Conservation (phyloP, 768 basidiomycete genomes). For the Candolleomyces eurysporus region DNA sequence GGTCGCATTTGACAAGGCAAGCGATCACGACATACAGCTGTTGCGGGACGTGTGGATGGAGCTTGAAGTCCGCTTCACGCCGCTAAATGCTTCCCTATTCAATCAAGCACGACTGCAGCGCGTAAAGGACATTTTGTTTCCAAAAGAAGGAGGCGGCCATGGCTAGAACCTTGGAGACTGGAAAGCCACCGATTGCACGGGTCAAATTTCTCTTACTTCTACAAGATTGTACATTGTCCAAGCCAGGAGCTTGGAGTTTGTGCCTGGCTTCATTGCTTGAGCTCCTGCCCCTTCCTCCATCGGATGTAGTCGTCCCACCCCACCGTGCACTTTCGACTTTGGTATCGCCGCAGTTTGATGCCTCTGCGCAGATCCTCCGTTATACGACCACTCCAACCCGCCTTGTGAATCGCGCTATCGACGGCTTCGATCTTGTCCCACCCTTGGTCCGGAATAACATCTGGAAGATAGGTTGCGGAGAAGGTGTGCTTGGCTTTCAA, state of each 20-base stretch:
- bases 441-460: constrained; percentile 89
- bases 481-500: constrained; percentile 58
- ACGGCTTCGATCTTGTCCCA: constrained; percentile 92
- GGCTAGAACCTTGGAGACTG: neutral
- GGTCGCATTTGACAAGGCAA: constrained; percentile 61
- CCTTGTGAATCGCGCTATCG: constrained; percentile 90
- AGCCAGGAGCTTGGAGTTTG: no score
- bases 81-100: constrained; percentile 17
- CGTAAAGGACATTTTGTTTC: constrained; percentile 2
- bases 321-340: constrained; percentile 67
- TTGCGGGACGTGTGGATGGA: constrained; percentile 56
- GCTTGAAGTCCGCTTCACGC: constrained; percentile 54
- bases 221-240: neutral
- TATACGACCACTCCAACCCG: constrained; percentile 82
- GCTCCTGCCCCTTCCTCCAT: constrained; percentile 58
- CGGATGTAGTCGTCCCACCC: constrained; percentile 74
- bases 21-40: constrained; percentile 43
- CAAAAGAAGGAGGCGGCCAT: neutral
- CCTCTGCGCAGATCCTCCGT: constrained; percentile 79
- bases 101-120: constrained; percentile 3
- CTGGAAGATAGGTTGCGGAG: constrained; percentile 89
- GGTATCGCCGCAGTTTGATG: constrained; percentile 77
- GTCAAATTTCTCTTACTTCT: neutral
- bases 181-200: neutral
- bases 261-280: neutral